These are phyloP conservation scores for Aspergillus uvarum DNA, from an alignment of 2,329 filamentous ascomycete species.

Conservation along the genomic window DNA sequence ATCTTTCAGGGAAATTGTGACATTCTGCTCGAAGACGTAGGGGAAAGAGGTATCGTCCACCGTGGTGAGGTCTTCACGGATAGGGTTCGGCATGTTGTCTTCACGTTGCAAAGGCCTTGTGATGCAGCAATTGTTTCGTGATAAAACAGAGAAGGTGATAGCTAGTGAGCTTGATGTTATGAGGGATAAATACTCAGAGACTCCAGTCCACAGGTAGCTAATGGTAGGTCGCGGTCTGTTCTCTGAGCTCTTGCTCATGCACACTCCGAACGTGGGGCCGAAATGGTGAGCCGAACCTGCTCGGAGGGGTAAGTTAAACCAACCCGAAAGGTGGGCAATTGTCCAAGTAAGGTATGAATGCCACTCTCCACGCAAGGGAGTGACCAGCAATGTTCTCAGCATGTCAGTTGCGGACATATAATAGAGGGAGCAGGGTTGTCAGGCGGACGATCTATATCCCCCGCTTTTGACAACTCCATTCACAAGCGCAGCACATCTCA, in stretches of 20 bases:
- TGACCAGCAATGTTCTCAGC: neutral
- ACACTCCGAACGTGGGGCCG: conserved; percentile 28
- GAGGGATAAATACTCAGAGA: conserved; percentile 9
- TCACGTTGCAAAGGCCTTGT: neutral
- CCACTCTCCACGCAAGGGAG: neutral
- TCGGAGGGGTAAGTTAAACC: neutral
- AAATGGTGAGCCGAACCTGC: conserved; percentile 18
- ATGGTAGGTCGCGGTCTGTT: neutral
- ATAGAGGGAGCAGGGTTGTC: neutral
- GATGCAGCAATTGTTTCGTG: neutral
- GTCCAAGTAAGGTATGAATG: neutral
- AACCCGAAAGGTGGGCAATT: neutral
- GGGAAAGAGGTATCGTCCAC: conserved; percentile 34
- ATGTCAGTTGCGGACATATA: neutral
- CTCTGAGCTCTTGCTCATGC: conserved; percentile 1
- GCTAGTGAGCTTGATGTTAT: neutral
- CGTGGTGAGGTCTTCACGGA: conserved; percentile 35
- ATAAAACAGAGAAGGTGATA: neutral
- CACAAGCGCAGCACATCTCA: neutral
- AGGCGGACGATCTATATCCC: neutral
- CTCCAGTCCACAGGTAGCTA: neutral
- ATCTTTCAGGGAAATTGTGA: conserved; percentile 46
- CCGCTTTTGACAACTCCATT: neutral
- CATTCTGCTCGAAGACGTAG: conserved; percentile 55
- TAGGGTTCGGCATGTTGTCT: conserved; percentile 28